These are phyloP conservation scores for Gossypium australe DNA, from an alignment of 345 rosid species.

Conservation along the genomic window DNA sequence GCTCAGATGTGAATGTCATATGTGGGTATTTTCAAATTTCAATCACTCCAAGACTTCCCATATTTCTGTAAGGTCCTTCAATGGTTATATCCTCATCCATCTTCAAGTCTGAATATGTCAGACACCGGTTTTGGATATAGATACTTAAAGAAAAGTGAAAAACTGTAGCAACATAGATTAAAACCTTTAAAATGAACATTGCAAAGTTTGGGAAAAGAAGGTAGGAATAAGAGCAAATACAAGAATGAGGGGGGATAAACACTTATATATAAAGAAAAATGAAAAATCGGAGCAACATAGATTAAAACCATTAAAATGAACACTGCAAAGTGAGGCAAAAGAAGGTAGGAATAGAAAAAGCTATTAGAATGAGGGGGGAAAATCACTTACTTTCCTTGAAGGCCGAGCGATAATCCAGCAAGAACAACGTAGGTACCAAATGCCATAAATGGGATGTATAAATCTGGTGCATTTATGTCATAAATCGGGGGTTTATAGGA, in stretches of 20 bases:
- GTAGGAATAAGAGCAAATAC: not conserved
- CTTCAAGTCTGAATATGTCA: not conserved
- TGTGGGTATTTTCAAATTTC: too few species aligned
- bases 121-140: too few species aligned
- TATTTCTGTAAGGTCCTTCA: not conserved
- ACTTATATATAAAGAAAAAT: slow-evolving; percentile 32
- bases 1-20: not conserved
- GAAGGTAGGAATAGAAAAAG: not conserved
- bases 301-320: not conserved
- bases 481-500: slow-evolving; percentile 90
- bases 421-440: slow-evolving; percentile 83
- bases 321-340: not conserved
- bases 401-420: slow-evolving; percentile 79
- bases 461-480: slow-evolving; percentile 38
- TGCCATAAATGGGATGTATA: slow-evolving; percentile 96
- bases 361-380: not conserved
- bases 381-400: slow-evolving; percentile 73
- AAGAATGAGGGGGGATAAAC: not conserved
- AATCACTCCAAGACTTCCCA: not conserved
- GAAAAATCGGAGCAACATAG: not conserved
- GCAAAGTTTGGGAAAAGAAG: not conserved
- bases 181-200: not conserved
- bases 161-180: not conserved
- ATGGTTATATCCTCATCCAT: too few species aligned
- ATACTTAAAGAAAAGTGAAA: not conserved